A percentile compares a stretch with the other conserved stretches of the same genome.
phyloP scores from a whole-genome alignment of 2,329 filamentous ascomycete genomes.

The Curvularia eragrostidis region DNA sequence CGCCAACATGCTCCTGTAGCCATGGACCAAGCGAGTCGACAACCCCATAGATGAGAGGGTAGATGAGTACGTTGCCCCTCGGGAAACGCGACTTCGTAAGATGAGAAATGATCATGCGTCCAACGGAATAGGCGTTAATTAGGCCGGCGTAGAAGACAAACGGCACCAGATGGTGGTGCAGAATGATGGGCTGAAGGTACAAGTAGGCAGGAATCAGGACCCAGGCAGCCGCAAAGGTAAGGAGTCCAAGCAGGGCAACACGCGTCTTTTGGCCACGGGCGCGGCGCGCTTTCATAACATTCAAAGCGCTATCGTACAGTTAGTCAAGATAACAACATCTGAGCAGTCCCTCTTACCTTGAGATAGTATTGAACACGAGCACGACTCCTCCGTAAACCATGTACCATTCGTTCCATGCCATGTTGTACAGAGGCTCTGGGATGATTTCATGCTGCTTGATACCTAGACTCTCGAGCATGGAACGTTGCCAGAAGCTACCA shows the following conservation, averaged over 20 bases:
- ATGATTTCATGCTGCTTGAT: conserved; percentile 69
- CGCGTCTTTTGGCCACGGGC: conserved; percentile 74
- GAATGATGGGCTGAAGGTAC: conserved; percentile 81
- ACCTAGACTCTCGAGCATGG: conserved; percentile 75
- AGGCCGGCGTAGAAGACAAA: conserved; percentile 89
- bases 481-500: conserved; percentile 90
- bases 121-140: conserved; percentile 93
- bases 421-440: conserved; percentile 73
- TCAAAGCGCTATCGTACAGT: conserved; percentile 64
- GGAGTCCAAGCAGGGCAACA: conserved; percentile 79
- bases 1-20: conserved; percentile 59
- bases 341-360: conserved; percentile 57
- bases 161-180: conserved; percentile 82
- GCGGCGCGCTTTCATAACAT: conserved; percentile 83
- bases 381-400: conserved; percentile 84
- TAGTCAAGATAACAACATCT: conserved; percentile 4
- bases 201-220: conserved; percentile 78
- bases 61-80: conserved; percentile 82
- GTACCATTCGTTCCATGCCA: conserved; percentile 92
- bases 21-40: conserved; percentile 80
- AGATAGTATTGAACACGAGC: conserved; percentile 82
- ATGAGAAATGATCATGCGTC: conserved; percentile 94
- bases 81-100: conserved; percentile 87
- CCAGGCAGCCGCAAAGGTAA: conserved; percentile 84
- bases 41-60: conserved; percentile 80